Evolutionary conservation across 1,284 basidiomycete genomes (phyloP), one percentile per base, ranked within the genome.

Genomic region (Ceratobasidium sp.): DNA sequence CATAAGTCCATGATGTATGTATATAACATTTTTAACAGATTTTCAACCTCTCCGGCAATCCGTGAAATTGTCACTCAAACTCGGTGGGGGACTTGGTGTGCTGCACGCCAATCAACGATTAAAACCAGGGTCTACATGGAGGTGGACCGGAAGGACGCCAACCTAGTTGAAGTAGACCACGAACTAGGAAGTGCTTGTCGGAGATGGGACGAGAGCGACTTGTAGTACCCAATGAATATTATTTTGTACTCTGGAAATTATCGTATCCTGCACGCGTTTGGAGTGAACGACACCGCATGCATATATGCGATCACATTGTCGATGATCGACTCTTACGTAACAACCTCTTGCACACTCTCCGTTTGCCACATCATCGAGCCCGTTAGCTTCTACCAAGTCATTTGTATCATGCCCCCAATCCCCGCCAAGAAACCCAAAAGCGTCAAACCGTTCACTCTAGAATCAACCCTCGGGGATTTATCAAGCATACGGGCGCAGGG

Each of bases 151-250:
- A 71, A 71, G 39, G 68, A 72, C 8, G 70, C 68, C 1, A 71
- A 71, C 36, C 52, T 72, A 13, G 72, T 72, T n/a, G 72, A 72
- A 50, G 72, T 72, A 16, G 72, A 72, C 33, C 67, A 60, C 16
- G 72, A 72, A 30, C 30, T 72, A n/a, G 68, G 56, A 36, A 69
- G 52, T 23, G 68, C 68, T 23, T 66, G 62, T 25, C 50, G 62
- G 4, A 54, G 62, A 33, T 66, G 62, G 62, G 62, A 66, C 8
- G 52, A 66, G 14, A 30, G 16, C 6, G 62, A 66, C 11, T 8
- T 14, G 30, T 66, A 29, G 46, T 21, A 19, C 16, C 2, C 7
- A 21, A 29, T 41, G n/a, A 2, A 11, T 21, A 19, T 13, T 16
- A 25, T 14, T 7, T 27, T 46, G 41, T 25, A 42, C 33, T 52